phyloP scores from a whole-genome alignment of 2,329 filamentous ascomycete genomes.

The Trichoderma atrobrunneum region DNA sequence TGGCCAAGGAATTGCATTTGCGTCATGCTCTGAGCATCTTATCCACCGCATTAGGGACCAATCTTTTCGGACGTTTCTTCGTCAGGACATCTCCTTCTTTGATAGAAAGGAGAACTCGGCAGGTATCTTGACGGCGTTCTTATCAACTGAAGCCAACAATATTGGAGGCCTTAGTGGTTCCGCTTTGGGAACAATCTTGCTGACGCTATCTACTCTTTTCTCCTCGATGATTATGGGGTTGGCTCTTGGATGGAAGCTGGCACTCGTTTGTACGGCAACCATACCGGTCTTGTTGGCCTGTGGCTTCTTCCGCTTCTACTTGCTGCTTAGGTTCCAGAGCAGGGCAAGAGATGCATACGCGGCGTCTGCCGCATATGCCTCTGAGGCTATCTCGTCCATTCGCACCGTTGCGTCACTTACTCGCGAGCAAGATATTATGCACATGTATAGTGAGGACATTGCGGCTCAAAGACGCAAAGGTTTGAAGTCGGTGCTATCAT shows the following conservation, averaged over 20 bases:
- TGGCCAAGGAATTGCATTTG: conserved; percentile 71
- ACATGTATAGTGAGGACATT: conserved; percentile 66
- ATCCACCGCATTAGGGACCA: conserved; percentile 78
- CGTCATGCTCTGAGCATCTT: conserved; percentile 80
- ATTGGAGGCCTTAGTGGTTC: conserved; percentile 83
- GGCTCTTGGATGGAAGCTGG: conserved; percentile 84
- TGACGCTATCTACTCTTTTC: conserved; percentile 75
- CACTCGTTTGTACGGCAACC: conserved; percentile 74
- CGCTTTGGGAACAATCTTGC: conserved; percentile 81
- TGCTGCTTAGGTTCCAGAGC: conserved; percentile 74
- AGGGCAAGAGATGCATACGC: conserved; percentile 79
- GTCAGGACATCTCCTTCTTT: conserved; percentile 91
- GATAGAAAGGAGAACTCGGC: conserved; percentile 86
- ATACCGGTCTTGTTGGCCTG: conserved; percentile 75
- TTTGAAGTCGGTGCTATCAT: conserved; percentile 70
- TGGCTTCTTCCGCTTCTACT: conserved; percentile 85
- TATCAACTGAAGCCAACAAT: conserved; percentile 86
- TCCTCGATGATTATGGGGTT: conserved; percentile 68
- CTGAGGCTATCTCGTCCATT: conserved; percentile 90
- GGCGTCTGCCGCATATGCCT: conserved; percentile 79
- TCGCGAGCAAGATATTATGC: conserved; percentile 76
- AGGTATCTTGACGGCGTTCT: conserved; percentile 81
- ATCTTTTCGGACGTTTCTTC: conserved; percentile 82
- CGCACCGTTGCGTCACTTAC: conserved; percentile 90
- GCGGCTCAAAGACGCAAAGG: conserved; percentile 64